These are phyloP conservation scores for Agaricus sinodeliciosus DNA, from an alignment of 768 basidiomycete genomes.

Conservation along the genomic window DNA sequence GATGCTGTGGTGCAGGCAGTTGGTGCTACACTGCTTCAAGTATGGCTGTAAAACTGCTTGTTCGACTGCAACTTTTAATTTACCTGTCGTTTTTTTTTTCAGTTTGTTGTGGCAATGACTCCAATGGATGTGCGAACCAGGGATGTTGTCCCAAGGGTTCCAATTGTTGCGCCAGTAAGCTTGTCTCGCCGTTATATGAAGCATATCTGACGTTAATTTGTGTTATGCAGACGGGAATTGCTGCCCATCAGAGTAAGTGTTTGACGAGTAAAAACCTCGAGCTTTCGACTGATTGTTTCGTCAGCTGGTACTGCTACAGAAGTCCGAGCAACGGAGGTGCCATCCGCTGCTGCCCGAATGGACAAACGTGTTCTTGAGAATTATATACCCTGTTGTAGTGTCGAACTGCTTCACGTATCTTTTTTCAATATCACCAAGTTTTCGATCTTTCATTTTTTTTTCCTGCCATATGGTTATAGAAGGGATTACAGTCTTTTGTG, in stretches of 20 bases:
- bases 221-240: not conserved
- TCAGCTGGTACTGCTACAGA: constrained; percentile 1
- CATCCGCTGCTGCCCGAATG: not conserved
- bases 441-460: no score
- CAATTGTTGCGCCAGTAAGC: constrained; percentile 8
- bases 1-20: not conserved
- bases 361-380: not conserved
- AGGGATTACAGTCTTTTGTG: no score
- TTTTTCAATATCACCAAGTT: no score
- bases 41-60: not conserved
- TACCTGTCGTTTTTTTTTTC: not conserved
- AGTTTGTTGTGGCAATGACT: not conserved
- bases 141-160: constrained; percentile 7
- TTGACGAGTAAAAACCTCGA: not conserved
- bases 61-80: not conserved
- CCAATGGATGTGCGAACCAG: not conserved
- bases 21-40: not conserved
- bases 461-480: no score
- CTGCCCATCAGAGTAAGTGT: not conserved
- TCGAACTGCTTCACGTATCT: no score
- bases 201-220: not conserved
- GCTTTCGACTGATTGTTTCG: not conserved
- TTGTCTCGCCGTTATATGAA: not conserved
- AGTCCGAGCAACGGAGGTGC: not conserved
- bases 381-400: not conserved